phyloP scores from a whole-genome alignment of 805 yeast genomes.

The Kodamaea kaohsiungensis region DNA sequence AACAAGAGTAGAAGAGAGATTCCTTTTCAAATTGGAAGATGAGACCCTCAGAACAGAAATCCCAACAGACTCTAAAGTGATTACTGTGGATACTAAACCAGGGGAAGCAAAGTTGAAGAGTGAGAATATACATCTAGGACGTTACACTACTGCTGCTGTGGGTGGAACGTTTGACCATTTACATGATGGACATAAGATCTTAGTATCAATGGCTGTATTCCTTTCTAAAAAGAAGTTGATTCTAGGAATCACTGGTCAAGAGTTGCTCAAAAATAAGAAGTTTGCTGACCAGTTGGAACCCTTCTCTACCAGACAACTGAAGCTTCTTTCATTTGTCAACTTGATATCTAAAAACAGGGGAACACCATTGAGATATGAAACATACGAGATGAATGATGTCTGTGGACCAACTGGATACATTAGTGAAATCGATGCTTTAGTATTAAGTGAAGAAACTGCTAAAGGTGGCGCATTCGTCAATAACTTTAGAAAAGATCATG shows the following conservation, averaged over 20 bases:
- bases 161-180: conserved; percentile 98
- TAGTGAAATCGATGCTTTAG: conserved; percentile 71
- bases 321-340: conserved; percentile 51
- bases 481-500: conserved; percentile 55
- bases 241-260: conserved; percentile 82
- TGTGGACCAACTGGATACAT: conserved; percentile 92
- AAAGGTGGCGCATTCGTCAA: conserved; percentile 78
- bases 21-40: not conserved
- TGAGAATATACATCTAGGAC: not conserved
- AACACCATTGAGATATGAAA: conserved; percentile 40
- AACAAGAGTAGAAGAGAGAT: not conserved
- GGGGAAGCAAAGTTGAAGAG: not conserved
- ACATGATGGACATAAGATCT: conserved; percentile 92
- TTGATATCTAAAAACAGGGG: conserved; percentile 9
- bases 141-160: conserved; percentile 51
- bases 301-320: conserved; percentile 49
- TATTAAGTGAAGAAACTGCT: conserved; percentile 78
- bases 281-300: conserved; percentile 64
- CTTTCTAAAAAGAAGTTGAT: conserved; percentile 57
- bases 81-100: not conserved
- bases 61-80: not conserved
- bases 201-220: conserved; percentile 72
- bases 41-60: not conserved
- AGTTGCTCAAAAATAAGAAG: conserved; percentile 72
- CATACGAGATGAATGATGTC: conserved; percentile 72